Evolutionary conservation across 768 basidiomycete genomes (phyloP), one percentile per base, ranked within the genome.

Genomic region (Suillus cothurnatus): DNA sequence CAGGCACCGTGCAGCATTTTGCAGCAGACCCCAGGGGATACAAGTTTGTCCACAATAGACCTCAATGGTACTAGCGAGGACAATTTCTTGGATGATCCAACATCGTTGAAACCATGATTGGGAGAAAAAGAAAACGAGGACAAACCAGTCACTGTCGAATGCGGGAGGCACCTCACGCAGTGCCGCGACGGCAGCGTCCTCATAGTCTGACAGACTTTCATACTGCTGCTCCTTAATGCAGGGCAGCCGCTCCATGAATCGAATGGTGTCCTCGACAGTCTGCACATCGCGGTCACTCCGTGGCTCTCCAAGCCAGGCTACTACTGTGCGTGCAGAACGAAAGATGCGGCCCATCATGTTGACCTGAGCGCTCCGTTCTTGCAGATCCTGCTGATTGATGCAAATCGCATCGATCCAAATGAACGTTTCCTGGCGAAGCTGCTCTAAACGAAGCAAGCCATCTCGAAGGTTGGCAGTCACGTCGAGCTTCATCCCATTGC

Each of bases 71-170:
- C 43, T 65, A 7, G 66, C 66, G 9, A 67, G 39, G 5, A 50
- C 63, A 12, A 32, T 26, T 66, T 67, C 66, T 39, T 67, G 63
- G 23, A 60, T 64, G 17, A 64, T 45, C 63, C 63, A 64, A 58
- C 59, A 36, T 6, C 63, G 55, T 6, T 41, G 36, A 8, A 59
- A 64, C 63, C 63, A 64, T 39, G 32, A 5, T 28, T 38, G 34
- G 23, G 0, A 6, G n/a, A 59, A 58, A 19, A 67, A 52, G 0
- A 12, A 0, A 19, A 53, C 66, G 31, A 67, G 39, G 4, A 31
- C 39, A 26, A 66, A 1, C 63, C 63, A 64, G 8, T 58, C 28
- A 31, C 50, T 31, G 8, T 4, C 4, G 7, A n/a, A 26, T 4
- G 3, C 7, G 7, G 2, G 8, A 4, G 23, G 49, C 50, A 52